A percentile compares a stretch with the other conserved stretches of the same genome.
These are phyloP conservation scores for Mycena epipterygia DNA, from an alignment of 768 basidiomycete genomes.

Conservation along the genomic window DNA sequence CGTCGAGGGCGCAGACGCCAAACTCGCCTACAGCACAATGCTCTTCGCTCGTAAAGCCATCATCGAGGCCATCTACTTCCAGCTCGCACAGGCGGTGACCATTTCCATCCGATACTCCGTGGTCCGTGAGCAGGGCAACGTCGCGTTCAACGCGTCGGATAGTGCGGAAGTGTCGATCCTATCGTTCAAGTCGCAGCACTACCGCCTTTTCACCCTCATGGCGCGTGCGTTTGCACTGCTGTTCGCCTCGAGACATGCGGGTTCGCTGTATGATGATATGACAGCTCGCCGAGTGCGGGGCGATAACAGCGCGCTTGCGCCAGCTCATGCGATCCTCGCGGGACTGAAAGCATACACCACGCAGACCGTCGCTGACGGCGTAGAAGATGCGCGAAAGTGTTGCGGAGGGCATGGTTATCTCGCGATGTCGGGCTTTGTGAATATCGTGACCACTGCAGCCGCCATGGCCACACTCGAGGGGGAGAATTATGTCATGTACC, in stretches of 20 bases:
- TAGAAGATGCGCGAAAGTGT: slow-evolving; percentile 43
- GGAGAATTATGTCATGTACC: slow-evolving; percentile 46
- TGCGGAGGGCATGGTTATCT: slow-evolving; percentile 45
- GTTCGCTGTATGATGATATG: slow-evolving; percentile 32
- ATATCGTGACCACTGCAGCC: slow-evolving; percentile 34
- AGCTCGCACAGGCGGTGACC: slow-evolving; percentile 42
- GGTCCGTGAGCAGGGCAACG: slow-evolving; percentile 43
- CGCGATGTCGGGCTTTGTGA: slow-evolving; percentile 40
- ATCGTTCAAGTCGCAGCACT: slow-evolving; percentile 41
- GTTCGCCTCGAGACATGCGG: slow-evolving; percentile 35
- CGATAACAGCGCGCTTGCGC: slow-evolving; percentile 18
- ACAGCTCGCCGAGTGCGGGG: background rate
- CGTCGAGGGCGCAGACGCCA: slow-evolving; percentile 19
- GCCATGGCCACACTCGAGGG: slow-evolving; percentile 42
- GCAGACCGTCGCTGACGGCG: slow-evolving; percentile 40
- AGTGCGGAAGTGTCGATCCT: slow-evolving; percentile 35
- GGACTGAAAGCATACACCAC: slow-evolving; percentile 41
- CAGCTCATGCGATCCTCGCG: slow-evolving; percentile 37
- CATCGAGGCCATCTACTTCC: slow-evolving; percentile 34
- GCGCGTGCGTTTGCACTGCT: slow-evolving; percentile 38
- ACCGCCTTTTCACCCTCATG: slow-evolving; percentile 37
- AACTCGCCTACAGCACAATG: slow-evolving; percentile 42
- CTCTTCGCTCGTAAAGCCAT: slow-evolving; percentile 35
- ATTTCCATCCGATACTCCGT: slow-evolving; percentile 44
- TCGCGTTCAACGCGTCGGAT: slow-evolving; percentile 29